Percentiles rank a stretch among this genome's conserved stretches.
These are phyloP conservation scores for Funneliformis geosporum DNA, from an alignment of 192 early-diverging fungal species.

Conservation along the genomic window DNA sequence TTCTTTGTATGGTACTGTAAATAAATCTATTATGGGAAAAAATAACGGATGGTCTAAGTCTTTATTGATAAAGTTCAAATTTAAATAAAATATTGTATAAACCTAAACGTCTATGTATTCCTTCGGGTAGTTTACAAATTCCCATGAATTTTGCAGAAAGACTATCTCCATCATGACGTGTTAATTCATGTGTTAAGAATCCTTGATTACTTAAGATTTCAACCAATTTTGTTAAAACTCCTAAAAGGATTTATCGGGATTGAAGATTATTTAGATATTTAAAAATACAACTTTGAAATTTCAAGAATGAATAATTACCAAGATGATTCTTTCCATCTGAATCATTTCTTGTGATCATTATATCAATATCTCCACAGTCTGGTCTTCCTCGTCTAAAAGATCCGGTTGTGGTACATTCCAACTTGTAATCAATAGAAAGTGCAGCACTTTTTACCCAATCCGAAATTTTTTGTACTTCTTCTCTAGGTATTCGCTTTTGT, in stretches of 20 bases:
- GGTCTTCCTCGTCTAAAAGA: constrained; percentile 1
- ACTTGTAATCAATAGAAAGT: not conserved
- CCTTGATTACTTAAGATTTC: not conserved
- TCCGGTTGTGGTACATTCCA: not conserved
- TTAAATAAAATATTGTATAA: not conserved
- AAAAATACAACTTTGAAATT: not conserved
- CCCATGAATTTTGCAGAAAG: constrained; percentile 4
- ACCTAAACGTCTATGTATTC: constrained; percentile 12
- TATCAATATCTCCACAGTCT: constrained; percentile 12
- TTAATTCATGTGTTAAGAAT: not conserved
- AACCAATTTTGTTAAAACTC: not conserved
- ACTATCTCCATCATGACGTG: not conserved
- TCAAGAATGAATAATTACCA: not conserved
- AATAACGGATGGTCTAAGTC: not conserved
- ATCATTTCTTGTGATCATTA: constrained; percentile 5
- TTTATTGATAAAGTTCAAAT: not conserved
- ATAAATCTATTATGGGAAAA: not conserved
- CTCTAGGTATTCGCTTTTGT: not conserved
- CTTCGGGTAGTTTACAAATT: constrained; percentile 15
- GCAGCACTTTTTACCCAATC: constrained; percentile 1
- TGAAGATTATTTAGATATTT: not conserved
- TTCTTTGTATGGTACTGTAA: not conserved
- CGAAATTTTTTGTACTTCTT: constrained; percentile 3
- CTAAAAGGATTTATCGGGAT: not conserved
- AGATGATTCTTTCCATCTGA: not conserved